Evolutionary conservation across 2,329 filamentous ascomycete genomes (phyloP), one percentile per base, ranked within the genome.

Genomic region (Eutypa lata): DNA sequence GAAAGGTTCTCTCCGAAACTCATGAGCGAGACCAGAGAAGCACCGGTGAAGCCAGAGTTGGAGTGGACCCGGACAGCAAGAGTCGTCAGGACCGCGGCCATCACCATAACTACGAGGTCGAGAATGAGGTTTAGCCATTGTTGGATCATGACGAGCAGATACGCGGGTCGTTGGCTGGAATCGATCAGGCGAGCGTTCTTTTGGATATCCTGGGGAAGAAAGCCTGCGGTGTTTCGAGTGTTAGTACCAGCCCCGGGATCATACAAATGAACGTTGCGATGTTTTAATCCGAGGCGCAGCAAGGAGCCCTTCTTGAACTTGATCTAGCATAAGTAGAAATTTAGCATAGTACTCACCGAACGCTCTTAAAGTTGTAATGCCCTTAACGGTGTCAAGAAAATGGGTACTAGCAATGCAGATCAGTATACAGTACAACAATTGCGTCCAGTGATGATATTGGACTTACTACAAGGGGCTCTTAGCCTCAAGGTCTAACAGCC

Each of bases 131-230:
- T 50, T 28, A 67, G 55, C 64, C 64, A 66, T 49, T 64, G 71
- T 58, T 82, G 79, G 19, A 81, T 73, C 50, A 74, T 74, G 44
- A 68, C 73, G 5, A 81, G 68, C 7, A 80, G 70, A 56, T 82
- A 83, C 35, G 76, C 76, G 2, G 80, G 79, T 26, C 73, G 63
- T 54, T 81, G 79, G 3, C 77, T 79, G 10, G 66, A 68, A 54
- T 81, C 74, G 4, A 82, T 63, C 1, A 79, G 65, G 19, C 61
- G 56, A 13, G 69, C 61, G 52, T 78, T 80, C 53, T 73, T 73
- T 22, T 71, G 61, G 19, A 71, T 63, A 54, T 76, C 72, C 6
- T 68, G 65, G 3, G 65, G 57, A 38, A 73, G 61, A 73, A 77
- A 82, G 5, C 75, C 42, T 44, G 11, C n/a, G n/a, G n/a, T 19